phyloP scores from a whole-genome alignment of 2,329 filamentous ascomycete species.

The Davidsoniella virescens region DNA sequence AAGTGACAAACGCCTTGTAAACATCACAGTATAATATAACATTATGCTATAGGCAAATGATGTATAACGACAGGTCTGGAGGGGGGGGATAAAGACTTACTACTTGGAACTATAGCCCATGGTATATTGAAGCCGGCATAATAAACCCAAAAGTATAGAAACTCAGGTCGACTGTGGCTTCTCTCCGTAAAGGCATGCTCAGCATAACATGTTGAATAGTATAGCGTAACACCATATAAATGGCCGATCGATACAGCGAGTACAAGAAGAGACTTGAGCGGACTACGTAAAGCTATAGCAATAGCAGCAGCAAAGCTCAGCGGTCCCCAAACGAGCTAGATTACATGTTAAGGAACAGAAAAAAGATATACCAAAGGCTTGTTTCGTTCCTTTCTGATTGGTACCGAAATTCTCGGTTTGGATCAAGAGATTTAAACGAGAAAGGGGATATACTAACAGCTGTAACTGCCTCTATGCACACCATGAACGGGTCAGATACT shows the following conservation, averaged over 20 bases:
- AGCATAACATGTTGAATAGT: slow-evolving; percentile 40
- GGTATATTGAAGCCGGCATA: slow-evolving; percentile 44
- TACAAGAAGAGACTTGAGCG: slow-evolving; percentile 35
- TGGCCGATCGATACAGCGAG: slow-evolving; percentile 35
- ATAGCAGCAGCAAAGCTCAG: slow-evolving; percentile 34
- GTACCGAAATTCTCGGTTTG: too few species aligned
- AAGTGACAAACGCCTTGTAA: too few species aligned
- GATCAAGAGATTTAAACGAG: too few species aligned
- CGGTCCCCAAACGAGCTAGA: slow-evolving; percentile 39
- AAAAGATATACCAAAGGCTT: too few species aligned
- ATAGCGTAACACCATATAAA: slow-evolving; percentile 45
- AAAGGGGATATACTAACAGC: slow-evolving; percentile 35
- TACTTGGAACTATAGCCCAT: slow-evolving; percentile 24
- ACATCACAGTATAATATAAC: too few species aligned
- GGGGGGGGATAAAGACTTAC: not conserved
- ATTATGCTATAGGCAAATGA: too few species aligned
- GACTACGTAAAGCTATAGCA: slow-evolving; percentile 27
- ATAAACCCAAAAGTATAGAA: slow-evolving; percentile 47
- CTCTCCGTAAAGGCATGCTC: slow-evolving; percentile 29
- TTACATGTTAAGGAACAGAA: too few species aligned
- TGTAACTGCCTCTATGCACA: slow-evolving; percentile 77
- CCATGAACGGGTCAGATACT: slow-evolving; percentile 63
- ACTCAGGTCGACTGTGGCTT: slow-evolving; percentile 41
- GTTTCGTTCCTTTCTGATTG: too few species aligned
- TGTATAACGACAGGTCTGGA: too few species aligned